These are phyloP conservation scores for Casuarina equisetifolia DNA, from an alignment of 306 rosid genomes.

Conservation along the genomic window DNA sequence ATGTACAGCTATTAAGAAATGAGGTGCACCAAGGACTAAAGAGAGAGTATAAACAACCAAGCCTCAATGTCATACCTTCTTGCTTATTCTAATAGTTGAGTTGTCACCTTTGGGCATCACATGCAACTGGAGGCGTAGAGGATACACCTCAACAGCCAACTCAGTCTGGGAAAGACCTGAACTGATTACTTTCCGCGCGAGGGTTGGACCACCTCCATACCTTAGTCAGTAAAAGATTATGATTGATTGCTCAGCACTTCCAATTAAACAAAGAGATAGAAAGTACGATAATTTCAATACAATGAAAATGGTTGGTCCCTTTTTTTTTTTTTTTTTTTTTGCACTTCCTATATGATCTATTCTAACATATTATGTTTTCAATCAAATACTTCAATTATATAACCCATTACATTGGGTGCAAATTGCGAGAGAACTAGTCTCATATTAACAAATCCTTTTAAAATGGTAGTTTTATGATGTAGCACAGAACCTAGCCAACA, in stretches of 20 bases:
- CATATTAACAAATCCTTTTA: neutral
- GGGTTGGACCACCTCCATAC: constrained; percentile 96
- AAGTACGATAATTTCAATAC: neutral
- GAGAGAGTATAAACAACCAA: constrained; percentile 21
- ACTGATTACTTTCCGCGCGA: constrained; percentile 79
- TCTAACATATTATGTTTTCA: neutral
- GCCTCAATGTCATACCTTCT: constrained; percentile 68
- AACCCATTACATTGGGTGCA: neutral
- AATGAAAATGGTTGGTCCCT: neutral
- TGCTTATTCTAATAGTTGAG: constrained; percentile 81
- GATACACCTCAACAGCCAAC: constrained; percentile 92
- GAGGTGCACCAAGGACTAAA: constrained; percentile 19
- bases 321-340: neutral
- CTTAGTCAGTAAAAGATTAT: constrained; percentile 36
- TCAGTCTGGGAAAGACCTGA: constrained; percentile 89
- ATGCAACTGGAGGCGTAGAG: constrained; percentile 87
- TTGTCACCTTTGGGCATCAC: constrained; percentile 75
- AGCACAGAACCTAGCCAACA: neutral
- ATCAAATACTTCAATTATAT: neutral
- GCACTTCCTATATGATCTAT: neutral
- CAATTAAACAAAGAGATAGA: neutral
- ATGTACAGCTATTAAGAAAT: constrained; percentile 19
- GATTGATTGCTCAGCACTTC: neutral
- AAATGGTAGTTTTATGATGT: neutral
- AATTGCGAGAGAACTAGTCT: neutral